A percentile compares a stretch with the other conserved stretches of the same genome.
phyloP scores from a whole-genome alignment of 2,329 filamentous ascomycete genomes.

The Diaporthe ampelina region DNA sequence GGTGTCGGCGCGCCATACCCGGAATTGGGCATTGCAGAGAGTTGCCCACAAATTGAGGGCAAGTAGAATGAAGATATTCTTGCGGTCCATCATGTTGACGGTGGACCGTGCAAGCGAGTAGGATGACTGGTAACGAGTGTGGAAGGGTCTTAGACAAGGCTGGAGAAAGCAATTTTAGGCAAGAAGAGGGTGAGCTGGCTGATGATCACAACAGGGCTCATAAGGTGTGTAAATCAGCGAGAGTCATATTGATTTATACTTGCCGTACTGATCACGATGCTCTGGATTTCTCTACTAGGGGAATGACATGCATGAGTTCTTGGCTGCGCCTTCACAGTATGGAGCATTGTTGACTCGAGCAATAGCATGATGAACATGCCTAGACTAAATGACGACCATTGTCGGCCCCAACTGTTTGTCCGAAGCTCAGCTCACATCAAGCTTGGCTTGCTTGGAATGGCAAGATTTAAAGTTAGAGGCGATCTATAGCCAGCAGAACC shows the following conservation, averaged over 20 bases:
- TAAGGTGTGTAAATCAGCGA: background rate
- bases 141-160: background rate
- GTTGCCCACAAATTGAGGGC: conserved; percentile 2
- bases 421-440: background rate
- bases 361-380: background rate
- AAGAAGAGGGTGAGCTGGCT: background rate
- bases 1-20: conserved; percentile 17
- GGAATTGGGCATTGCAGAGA: conserved; percentile 11
- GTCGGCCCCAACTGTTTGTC: background rate
- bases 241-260: background rate
- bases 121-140: background rate
- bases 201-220: background rate
- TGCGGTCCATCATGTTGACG: background rate
- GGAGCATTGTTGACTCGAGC: background rate
- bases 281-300: background rate
- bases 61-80: conserved; percentile 1
- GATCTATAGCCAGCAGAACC: background rate
- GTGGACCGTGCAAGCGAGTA: background rate
- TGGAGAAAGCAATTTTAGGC: background rate
- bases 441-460: background rate
- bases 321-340: background rate
- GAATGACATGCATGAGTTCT: background rate
- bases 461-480: background rate
- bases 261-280: background rate
- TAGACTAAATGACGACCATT: too few relatives aligned